These are phyloP conservation scores for Euphorbia celastroides DNA, from an alignment of 441 rosid genomes.

Conservation along the genomic window DNA sequence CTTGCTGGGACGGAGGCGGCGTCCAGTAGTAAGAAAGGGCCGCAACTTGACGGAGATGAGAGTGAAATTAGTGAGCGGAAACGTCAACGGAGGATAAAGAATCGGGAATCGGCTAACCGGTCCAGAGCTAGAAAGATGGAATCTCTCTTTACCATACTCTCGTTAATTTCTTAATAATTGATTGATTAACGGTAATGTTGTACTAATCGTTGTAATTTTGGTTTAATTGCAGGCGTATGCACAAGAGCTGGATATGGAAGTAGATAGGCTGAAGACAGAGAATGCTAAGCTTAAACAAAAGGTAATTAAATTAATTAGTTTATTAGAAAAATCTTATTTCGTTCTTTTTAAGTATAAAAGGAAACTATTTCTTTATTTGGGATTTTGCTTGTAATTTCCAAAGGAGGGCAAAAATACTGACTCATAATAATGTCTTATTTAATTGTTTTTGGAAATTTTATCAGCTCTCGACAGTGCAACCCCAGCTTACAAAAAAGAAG, in stretches of 20 bases:
- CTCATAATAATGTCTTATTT: not conserved
- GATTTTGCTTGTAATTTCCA: not conserved
- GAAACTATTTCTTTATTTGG: not conserved
- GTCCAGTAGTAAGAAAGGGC: slow-evolving; percentile 33
- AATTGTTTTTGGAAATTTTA: not conserved
- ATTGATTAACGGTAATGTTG: too few relatives aligned
- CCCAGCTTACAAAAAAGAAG: slow-evolving; percentile 30
- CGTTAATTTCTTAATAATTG: not conserved
- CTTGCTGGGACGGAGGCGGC: slow-evolving; percentile 18
- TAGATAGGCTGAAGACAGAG: slow-evolving; percentile 42
- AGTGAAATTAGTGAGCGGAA: slow-evolving; percentile 28
- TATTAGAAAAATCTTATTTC: not conserved
- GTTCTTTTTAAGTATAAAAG: too few relatives aligned
- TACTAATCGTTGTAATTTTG: not conserved
- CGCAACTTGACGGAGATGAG: slow-evolving; percentile 18
- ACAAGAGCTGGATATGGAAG: slow-evolving; percentile 55
- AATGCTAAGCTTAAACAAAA: slow-evolving; percentile 54
- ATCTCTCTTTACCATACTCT: slow-evolving; percentile 9
- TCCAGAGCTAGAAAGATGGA: slow-evolving; percentile 79
- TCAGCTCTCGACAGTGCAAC: slow-evolving; percentile 30
- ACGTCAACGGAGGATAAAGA: slow-evolving; percentile 64
- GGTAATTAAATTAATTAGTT: slow-evolving; percentile 51
- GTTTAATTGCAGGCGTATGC: slow-evolving; percentile 57
- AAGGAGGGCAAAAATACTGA: not conserved
- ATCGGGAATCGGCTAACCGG: slow-evolving; percentile 80